These are phyloP conservation scores for Acacia pycnantha DNA, from an alignment of 331 rosid species.

Conservation along the genomic window DNA sequence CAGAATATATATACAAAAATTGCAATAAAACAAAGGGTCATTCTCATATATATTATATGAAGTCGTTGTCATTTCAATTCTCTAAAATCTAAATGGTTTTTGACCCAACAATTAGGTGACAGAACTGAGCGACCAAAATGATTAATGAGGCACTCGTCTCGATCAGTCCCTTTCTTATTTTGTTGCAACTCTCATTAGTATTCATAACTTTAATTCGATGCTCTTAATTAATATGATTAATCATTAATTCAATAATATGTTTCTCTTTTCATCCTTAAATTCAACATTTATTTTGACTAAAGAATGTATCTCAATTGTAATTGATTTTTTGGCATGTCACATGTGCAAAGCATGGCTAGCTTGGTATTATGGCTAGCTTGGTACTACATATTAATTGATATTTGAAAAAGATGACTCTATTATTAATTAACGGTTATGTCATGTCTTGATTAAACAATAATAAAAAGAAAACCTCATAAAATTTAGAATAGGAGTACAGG, in stretches of 20 bases:
- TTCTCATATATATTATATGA: neutral
- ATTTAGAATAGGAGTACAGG: neutral
- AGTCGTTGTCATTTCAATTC: neutral
- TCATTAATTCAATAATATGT: neutral
- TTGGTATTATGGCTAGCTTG: neutral
- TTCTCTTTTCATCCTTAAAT: neutral
- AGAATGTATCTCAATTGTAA: neutral
- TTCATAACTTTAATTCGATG: neutral
- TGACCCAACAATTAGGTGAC: conserved; percentile 10
- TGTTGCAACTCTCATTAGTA: neutral
- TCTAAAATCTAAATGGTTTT: neutral
- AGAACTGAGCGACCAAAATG: neutral
- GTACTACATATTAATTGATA: neutral
- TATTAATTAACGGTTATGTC: neutral
- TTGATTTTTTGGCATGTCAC: neutral
- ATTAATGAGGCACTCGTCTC: neutral
- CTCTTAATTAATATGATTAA: neutral
- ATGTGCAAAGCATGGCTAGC: neutral
- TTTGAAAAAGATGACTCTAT: neutral
- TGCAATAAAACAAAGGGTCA: neutral
- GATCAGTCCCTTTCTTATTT: neutral
- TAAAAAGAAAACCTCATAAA: neutral
- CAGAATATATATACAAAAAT: neutral
- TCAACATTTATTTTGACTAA: neutral
- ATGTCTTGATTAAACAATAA: neutral